Evolutionary conservation across 495 filamentous ascomycete genomes (phyloP).

Genomic region (Chaetomium fimeti): DNA sequence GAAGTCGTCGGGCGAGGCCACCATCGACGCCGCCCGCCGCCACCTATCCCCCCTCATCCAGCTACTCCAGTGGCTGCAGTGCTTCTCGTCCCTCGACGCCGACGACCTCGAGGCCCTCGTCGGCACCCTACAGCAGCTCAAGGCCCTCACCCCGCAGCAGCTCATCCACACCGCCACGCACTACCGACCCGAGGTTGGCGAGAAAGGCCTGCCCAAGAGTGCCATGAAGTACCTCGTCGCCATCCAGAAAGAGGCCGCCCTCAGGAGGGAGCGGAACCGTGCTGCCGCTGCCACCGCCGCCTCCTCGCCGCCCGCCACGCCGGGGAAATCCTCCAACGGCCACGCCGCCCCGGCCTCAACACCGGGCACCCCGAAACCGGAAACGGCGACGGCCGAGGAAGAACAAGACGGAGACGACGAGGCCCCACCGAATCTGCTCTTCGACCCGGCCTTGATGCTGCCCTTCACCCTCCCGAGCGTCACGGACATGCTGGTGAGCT

Average conservation of each 20-base stretch:
- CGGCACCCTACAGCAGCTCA: constrained; percentile 82
- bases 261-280: constrained; percentile 53
- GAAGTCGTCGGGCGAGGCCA: constrained; percentile 80
- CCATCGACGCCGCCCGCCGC: constrained; percentile 72
- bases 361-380: background rate
- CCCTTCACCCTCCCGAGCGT: constrained; percentile 93
- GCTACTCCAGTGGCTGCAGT: constrained; percentile 95
- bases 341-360: background rate
- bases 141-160: constrained; percentile 78
- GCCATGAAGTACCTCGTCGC: constrained; percentile 82
- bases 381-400: background rate
- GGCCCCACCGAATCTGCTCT: constrained; percentile 65
- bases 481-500: constrained; percentile 94
- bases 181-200: constrained; percentile 91
- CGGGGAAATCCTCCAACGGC: constrained; percentile 24
- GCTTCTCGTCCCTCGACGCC: constrained; percentile 85
- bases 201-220: constrained; percentile 82
- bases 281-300: constrained; percentile 22
- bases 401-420: constrained; percentile 56
- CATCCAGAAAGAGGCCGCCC: constrained; percentile 69
- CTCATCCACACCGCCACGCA: constrained; percentile 90
- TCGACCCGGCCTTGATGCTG: constrained; percentile 89
- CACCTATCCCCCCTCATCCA: constrained; percentile 92
- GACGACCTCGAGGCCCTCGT: constrained; percentile 86
- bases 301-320: constrained; percentile 36